phyloP scores from a whole-genome alignment of 1,139 yeast species.

The Debaryomyces udenii region DNA sequence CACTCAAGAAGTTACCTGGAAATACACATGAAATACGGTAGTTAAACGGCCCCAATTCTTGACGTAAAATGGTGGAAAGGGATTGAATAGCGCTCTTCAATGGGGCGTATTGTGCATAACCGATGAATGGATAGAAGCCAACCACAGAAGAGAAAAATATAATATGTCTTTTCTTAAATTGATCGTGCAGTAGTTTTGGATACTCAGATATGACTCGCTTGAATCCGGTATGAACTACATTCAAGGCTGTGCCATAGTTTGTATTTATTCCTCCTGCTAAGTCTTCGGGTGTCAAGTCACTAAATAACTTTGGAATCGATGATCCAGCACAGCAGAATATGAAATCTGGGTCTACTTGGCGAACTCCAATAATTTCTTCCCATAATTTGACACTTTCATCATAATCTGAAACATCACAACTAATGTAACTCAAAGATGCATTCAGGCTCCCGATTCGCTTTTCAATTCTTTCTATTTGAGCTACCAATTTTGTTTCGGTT shows the following conservation, averaged over 20 bases:
- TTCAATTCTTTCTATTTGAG: constrained; percentile 51
- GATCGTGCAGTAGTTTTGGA: constrained; percentile 11
- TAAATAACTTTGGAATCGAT: constrained; percentile 76
- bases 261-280: constrained; percentile 62
- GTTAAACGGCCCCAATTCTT: constrained; percentile 72
- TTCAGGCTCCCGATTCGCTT: constrained; percentile 16
- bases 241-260: constrained; percentile 76
- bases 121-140: constrained; percentile 85
- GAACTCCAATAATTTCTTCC: constrained; percentile 24
- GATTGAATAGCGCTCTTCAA: constrained; percentile 80
- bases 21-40: constrained; percentile 64
- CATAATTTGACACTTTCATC: constrained; percentile 46
- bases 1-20: constrained; percentile 90
- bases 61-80: constrained; percentile 74
- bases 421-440: constrained; percentile 48
- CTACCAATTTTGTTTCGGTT: constrained; percentile 56
- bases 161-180: constrained; percentile 54
- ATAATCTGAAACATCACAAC: constrained; percentile 71
- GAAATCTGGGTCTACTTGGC: constrained; percentile 60
- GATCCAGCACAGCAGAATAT: constrained; percentile 89
- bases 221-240: constrained; percentile 64
- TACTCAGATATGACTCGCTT: constrained; percentile 34
- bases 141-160: constrained; percentile 80
- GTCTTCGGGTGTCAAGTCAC: constrained; percentile 63
- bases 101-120: constrained; percentile 91